Base-by-base conservation (phyloP, 441 rosid genomes). In the Euphorbia schlechtendalii region DNA sequence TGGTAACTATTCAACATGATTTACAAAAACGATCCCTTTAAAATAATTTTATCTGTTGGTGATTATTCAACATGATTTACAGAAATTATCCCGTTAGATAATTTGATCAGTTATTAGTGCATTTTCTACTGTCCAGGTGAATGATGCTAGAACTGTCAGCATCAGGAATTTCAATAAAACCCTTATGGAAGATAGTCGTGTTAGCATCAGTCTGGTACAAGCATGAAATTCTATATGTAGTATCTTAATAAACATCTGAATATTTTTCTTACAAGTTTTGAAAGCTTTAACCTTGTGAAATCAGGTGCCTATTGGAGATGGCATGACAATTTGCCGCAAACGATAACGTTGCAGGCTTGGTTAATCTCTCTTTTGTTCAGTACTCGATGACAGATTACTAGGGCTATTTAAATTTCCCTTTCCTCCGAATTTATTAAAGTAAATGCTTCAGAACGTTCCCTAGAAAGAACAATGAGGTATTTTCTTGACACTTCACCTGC, bases 271-370 rank as follows among this genome's bases (percentile, higher is more conserved):
- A 60, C 49, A 49, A 32, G 54, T 70, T 27, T 60, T 46, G 20
- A 0, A 32, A 32, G 34, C 34, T 51, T 49, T 13, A 40, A 46
- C 14, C 59, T 77, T 72, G 67, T 43, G 57, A 4, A 45, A 49
- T 69, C 59, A 92, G 98, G 93, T 92, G 61, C 96, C 96, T 2
- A 80, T 92, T 22, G 96, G 93, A 28, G 96, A 89, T 81, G 96
- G 96, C 73, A 78, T 87, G 87, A 85, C 93, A 18, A 82, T 92
- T 69, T 92, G 98, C 73, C 77, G 74, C 63, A 92, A 89, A 78
- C 77, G 71, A 78, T 87, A 78, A 87, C 34, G 8, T 41, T 34
- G 14, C 56, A 22, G 54, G 57, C 64, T 62, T 25, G 9, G 32
- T 34, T n/a, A 2, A 59, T 6, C 60, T 64, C 27, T 53, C 57